Evolutionary conservation across 2,329 filamentous ascomycete species (phyloP), one percentile per base, ranked within the genome.

Genomic region (Xylariales sp.): DNA sequence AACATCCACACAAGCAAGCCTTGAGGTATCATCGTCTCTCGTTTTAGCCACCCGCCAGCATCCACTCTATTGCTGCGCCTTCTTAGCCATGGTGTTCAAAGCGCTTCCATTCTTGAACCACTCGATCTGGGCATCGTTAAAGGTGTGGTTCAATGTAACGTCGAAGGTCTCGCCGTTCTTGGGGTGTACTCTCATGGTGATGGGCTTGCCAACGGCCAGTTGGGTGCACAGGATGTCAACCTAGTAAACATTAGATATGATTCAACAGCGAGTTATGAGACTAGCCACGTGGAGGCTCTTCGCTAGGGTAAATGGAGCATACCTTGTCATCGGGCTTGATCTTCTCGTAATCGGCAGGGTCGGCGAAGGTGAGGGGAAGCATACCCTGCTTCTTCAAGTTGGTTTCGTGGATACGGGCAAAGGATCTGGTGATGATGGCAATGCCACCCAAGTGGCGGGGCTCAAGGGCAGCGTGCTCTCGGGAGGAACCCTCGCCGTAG

Each of bases 381-480:
- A 98, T 96, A 71, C 93, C 93, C 81, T 98, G 93, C 85, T 98
- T 98, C 88, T 98, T 98, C 75, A 98, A 72, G 81, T 98, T 98
- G 76, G 93, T 98, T 79, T 98, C 93, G 79, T 98, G 93, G 62
- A 98, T 98, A 85, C 93, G 93, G 59, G 93, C 93, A 63, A 98
- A 98, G 49, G 81, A 88, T 62, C 88, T 85, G 61, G 85, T 90
- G 64, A 98, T 94, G 74, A 98, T 95, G 59, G 91, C 93, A 58
- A 96, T 80, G 67, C 91, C 93, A 60, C 93, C 93, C 50, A 98
- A 83, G 74, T 97, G 91, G 64, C 93, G 84, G 62, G 93, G 93
- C 77, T 98, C 91, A 46, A 98, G 82, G 67, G 93, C 93, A 54
- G 93, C 93, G 66, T 98, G 93, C 77, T 98, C 93, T 78, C 93